Percentiles rank a stretch among this genome's conserved stretches.
phyloP scores from a whole-genome alignment of 371 early-diverging fungal genomes.

The Thermomucor indicae-seudaticae region DNA sequence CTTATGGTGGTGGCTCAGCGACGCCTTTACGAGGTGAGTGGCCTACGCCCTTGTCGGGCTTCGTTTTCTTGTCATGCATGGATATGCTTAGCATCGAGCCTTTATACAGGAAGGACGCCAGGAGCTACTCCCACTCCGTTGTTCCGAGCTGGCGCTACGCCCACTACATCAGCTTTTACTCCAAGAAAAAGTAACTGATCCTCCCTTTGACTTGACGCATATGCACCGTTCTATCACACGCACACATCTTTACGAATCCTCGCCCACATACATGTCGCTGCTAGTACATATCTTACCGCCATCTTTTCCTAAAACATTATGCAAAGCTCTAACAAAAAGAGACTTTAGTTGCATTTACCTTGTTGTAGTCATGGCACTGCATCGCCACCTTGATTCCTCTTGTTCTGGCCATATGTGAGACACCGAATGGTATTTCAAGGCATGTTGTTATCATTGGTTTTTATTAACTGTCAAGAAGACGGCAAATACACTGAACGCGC shows the following conservation, averaged over 20 bases:
- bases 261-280: background rate
- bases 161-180: constrained; percentile 7
- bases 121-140: constrained; percentile 34
- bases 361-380: no score
- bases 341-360: no score
- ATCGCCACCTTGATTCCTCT: no score
- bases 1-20: constrained; percentile 22
- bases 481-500: no score
- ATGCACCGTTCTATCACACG: background rate
- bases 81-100: background rate
- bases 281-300: no score
- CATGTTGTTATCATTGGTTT: no score
- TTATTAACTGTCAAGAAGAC: no score
- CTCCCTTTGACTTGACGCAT: background rate
- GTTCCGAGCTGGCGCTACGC: constrained; percentile 39
- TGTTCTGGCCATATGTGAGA: no score
- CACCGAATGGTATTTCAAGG: no score
- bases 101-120: constrained; percentile 6
- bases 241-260: background rate
- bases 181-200: background rate
- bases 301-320: no score
- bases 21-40: background rate
- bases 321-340: no score
- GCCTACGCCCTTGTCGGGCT: background rate
- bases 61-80: no score